Percentiles rank a stretch among this genome's conserved stretches.
These are phyloP conservation scores for Passiflora organensis DNA, from an alignment of 345 rosid genomes.

Conservation along the genomic window DNA sequence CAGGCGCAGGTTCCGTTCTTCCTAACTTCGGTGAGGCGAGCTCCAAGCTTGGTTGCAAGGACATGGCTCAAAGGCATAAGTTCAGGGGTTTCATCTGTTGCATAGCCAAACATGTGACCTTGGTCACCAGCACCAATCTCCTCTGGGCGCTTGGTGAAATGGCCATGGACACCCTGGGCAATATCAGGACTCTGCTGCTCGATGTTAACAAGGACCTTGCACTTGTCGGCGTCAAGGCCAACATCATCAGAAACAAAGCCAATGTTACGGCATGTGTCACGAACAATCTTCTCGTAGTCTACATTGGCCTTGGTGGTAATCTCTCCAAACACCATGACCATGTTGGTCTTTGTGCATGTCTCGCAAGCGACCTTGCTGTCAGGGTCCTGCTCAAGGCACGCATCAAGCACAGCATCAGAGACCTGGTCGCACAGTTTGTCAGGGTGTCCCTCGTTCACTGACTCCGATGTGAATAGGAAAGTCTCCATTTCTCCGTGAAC, in stretches of 20 bases:
- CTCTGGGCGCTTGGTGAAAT: conserved; percentile 38
- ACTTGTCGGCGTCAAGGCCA: conserved; percentile 34
- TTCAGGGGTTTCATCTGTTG: conserved; percentile 34
- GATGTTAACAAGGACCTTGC: conserved; percentile 36
- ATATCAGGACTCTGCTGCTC: conserved; percentile 37
- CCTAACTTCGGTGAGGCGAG: conserved; percentile 31
- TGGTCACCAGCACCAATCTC: conserved; percentile 38
- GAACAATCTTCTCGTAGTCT: conserved; percentile 35
- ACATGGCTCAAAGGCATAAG: conserved; percentile 35
- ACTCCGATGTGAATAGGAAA: conserved; percentile 45
- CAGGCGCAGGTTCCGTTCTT: conserved; percentile 34
- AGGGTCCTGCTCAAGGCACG: conserved; percentile 44
- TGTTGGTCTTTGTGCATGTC: conserved; percentile 47
- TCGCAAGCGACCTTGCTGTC: conserved; percentile 50
- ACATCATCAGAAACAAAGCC: conserved; percentile 31
- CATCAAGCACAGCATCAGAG: conserved; percentile 46
- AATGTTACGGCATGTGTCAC: conserved; percentile 29
- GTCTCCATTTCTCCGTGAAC: conserved; percentile 31
- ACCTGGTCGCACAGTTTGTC: conserved; percentile 49
- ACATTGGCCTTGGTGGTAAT: conserved; percentile 36
- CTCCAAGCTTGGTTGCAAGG: conserved; percentile 35
- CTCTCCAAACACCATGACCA: conserved; percentile 40
- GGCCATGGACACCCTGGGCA: conserved; percentile 37
- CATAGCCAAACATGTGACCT: conserved; percentile 37
- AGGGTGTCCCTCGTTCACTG: conserved; percentile 52